Base-by-base conservation (phyloP, 78 protist genomes). In the Salpingoeca rosetta region DNA sequence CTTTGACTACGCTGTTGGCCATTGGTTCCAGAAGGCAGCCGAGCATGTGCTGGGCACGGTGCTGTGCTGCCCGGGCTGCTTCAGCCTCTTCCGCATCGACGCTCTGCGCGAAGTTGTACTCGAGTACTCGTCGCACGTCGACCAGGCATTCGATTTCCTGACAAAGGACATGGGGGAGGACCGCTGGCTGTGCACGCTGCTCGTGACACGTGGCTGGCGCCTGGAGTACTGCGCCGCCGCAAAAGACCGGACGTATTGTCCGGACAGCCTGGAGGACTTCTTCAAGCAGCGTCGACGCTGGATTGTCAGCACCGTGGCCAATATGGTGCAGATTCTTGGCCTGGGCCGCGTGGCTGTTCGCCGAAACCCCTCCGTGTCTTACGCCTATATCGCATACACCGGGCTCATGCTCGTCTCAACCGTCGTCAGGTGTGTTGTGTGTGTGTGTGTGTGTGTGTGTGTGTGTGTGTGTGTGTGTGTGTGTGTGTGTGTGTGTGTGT, bases 11-110 rank as follows among this genome's bases (percentile, higher is more conserved):
- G 10, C 10, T 27, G 35, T 72, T 2, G 17, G 37, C 37, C 76
- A 72, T 27, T 72, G 76, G 76, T 72, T 72, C 76, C 37, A 27
- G 17, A 72, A 72, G 76, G 35, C 38, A 26, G 76, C 76, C 76
- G 76, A 72, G 35, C 7, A 72, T 26, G 37, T 72, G 22, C 35
- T 72, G 37, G 76, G 76, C 22, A 72, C 76, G 10, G 76, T 72
- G 2, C 76, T 72, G 37, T 72, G 76, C 76, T 72, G 76, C 76
- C 76, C 76, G 35, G 76, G 76, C 76, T 72, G 76, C 35, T 72
- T 72, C 76, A 27, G 37, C 10, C 17, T 72, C 10, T 72, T 26
- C 35, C 76, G 76, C 76, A 27, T 72, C 35, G 17, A 11, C 10
- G 76, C 76, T 11, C 76, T 72, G 76, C 35, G 35, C 22, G 17